Evolutionary conservation across 306 rosid species (phyloP).

Genomic region (Rosa rugosa): DNA sequence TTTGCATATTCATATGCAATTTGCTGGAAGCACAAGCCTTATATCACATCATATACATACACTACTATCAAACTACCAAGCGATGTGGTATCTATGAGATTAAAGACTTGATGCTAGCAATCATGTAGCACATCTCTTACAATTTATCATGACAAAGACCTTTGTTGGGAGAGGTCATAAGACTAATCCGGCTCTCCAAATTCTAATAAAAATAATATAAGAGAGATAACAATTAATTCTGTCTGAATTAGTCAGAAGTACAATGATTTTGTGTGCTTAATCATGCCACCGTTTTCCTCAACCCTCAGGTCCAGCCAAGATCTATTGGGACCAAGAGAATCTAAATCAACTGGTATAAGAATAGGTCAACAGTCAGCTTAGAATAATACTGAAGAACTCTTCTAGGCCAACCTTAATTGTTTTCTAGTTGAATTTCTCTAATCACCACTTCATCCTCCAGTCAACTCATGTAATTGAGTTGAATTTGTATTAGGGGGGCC

Average conservation of each 20-base stretch:
- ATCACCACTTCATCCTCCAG: background rate
- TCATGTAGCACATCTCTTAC: background rate
- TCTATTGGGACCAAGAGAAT: background rate
- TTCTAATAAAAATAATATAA: background rate
- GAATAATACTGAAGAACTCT: background rate
- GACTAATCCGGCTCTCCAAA: background rate
- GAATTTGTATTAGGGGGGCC: background rate
- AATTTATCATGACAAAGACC: background rate
- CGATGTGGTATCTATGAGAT: background rate
- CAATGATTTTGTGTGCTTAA: background rate
- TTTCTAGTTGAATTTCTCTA: background rate
- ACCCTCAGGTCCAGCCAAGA: background rate
- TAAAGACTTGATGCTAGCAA: background rate
- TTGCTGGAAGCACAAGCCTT: conserved; percentile 49
- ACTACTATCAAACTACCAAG: background rate
- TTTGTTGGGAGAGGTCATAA: background rate
- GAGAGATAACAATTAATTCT: background rate
- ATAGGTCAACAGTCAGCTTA: background rate
- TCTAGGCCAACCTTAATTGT: background rate
- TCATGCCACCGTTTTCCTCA: background rate
- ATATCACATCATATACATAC: background rate
- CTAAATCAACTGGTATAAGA: background rate
- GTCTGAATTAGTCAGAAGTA: background rate
- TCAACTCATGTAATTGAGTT: background rate
- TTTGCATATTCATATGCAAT: conserved; percentile 86